Evolutionary conservation across 768 basidiomycete species (phyloP).

Genomic region (Rickenella mellea): DNA sequence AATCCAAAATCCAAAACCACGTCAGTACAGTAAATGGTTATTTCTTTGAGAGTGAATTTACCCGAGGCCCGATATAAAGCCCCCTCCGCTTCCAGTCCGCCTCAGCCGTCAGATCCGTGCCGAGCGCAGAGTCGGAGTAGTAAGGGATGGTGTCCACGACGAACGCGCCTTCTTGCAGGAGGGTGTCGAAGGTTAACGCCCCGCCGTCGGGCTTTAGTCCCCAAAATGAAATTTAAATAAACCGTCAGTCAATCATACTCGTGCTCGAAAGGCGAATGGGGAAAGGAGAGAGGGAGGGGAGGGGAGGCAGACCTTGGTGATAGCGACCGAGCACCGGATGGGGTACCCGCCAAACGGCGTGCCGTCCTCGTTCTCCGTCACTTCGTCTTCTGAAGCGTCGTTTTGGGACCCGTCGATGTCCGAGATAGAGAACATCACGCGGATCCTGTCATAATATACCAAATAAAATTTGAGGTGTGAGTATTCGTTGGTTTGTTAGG

Average conservation of each 20-base stretch:
- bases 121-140: conserved; percentile 66
- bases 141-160: conserved; percentile 84
- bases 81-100: conserved; percentile 92
- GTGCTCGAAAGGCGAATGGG: neutral
- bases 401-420: conserved; percentile 55
- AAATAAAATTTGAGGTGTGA: neutral
- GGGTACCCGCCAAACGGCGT: conserved; percentile 42
- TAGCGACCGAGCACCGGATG: conserved; percentile 69
- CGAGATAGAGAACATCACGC: conserved; percentile 86
- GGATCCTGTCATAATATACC: conserved; percentile 46
- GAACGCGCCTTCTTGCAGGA: conserved; percentile 72
- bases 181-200: conserved; percentile 69
- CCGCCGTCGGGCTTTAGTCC: conserved; percentile 41
- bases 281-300: neutral
- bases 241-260: neutral
- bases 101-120: conserved; percentile 72
- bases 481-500: conserved; percentile 2
- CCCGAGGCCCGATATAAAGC: conserved; percentile 86
- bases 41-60: conserved; percentile 17
- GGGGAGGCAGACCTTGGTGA: conserved; percentile 60
- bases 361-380: conserved; percentile 28
- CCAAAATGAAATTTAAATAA: neutral
- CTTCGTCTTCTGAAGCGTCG: conserved; percentile 20
- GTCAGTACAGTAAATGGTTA: neutral
- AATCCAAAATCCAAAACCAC: conserved; percentile 11